These are phyloP conservation scores for Trypanosoma avium DNA, from an alignment of 208 protist species.

Conservation along the genomic window DNA sequence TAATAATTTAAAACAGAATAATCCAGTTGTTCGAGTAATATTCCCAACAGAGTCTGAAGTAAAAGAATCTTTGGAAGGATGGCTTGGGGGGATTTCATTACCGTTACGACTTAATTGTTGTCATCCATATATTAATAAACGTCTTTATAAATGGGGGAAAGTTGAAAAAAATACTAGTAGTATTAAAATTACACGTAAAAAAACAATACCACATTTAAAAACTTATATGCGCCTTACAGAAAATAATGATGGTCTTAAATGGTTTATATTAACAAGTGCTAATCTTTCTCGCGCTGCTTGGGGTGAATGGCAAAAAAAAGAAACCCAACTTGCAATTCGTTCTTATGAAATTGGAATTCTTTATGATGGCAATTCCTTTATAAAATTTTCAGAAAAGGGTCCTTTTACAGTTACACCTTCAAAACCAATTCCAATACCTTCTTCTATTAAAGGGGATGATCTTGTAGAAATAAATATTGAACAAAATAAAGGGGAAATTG, in stretches of 20 bases:
- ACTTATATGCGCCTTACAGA: slow-evolving; percentile 54
- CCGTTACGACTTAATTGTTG: slow-evolving; percentile 55
- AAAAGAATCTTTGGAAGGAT: slow-evolving; percentile 67
- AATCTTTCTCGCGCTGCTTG: slow-evolving; percentile 88
- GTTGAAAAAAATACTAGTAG: not conserved
- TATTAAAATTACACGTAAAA: slow-evolving; percentile 3
- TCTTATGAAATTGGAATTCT: slow-evolving; percentile 90
- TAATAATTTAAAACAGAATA: not conserved
- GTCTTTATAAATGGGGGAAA: slow-evolving; percentile 64
- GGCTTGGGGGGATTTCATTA: slow-evolving; percentile 68
- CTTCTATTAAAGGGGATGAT: slow-evolving; percentile 6
- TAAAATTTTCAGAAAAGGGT: not conserved
- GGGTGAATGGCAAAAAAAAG: slow-evolving; percentile 43
- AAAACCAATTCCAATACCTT: slow-evolving; percentile 31
- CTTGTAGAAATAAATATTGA: slow-evolving; percentile 31
- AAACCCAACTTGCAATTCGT: slow-evolving; percentile 44
- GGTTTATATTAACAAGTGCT: slow-evolving; percentile 80
- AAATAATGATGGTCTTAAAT: slow-evolving; percentile 39
- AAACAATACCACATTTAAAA: slow-evolving; percentile 83
- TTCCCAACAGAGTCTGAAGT: slow-evolving; percentile 87
- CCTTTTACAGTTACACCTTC: slow-evolving; percentile 46
- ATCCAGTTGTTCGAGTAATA: slow-evolving; percentile 50
- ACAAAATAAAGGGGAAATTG: not conserved
- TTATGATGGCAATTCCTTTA: slow-evolving; percentile 44
- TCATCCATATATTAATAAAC: slow-evolving; percentile 63